Evolutionary conservation across 805 yeast species (phyloP).

Genomic region (Myxozyma neglecta): DNA sequence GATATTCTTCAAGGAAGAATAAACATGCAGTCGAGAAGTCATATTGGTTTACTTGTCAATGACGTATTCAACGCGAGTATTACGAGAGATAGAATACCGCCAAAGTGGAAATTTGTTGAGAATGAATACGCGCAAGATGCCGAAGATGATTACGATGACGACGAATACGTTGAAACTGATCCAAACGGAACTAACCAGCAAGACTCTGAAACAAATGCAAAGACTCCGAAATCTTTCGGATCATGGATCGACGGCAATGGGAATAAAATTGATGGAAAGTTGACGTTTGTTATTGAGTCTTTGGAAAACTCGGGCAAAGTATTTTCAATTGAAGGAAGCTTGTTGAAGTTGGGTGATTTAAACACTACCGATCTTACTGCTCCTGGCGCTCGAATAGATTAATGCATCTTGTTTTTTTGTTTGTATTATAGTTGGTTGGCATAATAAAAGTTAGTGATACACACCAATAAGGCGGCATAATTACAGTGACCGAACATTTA

Average conservation of each 20-base stretch:
- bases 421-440: neutral
- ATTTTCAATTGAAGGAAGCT: conserved; percentile 85
- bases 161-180: conserved; percentile 17
- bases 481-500: too few species aligned
- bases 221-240: conserved; percentile 58
- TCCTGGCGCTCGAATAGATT: conserved; percentile 44
- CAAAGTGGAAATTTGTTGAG: conserved; percentile 80
- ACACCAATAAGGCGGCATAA: too few species aligned
- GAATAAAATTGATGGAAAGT: conserved; percentile 75
- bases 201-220: conserved; percentile 15
- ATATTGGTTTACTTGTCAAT: conserved; percentile 84
- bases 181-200: neutral
- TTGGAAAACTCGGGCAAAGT: conserved; percentile 71
- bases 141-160: conserved; percentile 20
- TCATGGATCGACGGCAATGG: conserved; percentile 83
- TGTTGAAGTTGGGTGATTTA: conserved; percentile 55
- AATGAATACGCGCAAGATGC: conserved; percentile 61
- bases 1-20: conserved; percentile 83
- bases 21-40: conserved; percentile 92
- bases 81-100: conserved; percentile 81
- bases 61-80: conserved; percentile 95
- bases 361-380: conserved; percentile 77
- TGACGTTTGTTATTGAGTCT: conserved; percentile 70
- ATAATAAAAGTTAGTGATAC: too few species aligned
- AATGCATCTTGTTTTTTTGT: conserved; percentile 33